Evolutionary conservation across 495 filamentous ascomycete genomes (phyloP).

Genomic region (Monascus purpureus): DNA sequence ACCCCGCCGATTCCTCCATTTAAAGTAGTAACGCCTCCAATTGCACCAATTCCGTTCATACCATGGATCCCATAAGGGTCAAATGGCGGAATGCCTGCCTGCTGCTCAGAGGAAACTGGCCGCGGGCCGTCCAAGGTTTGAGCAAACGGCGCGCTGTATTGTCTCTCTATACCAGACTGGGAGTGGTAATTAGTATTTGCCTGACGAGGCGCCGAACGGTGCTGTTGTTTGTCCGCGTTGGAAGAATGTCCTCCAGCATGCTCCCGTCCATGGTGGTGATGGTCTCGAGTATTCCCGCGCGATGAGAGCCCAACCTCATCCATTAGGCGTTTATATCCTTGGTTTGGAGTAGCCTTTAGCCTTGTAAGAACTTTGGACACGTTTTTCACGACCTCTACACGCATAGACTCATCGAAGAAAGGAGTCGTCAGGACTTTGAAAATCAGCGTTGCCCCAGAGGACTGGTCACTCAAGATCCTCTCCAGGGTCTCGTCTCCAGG

Average conservation of each 20-base stretch:
- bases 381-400: conserved; percentile 75
- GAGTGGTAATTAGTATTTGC: conserved; percentile 25
- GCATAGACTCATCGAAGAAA: conserved; percentile 89
- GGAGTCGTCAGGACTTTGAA: conserved; percentile 97
- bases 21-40: conserved; percentile 3
- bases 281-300: conserved; percentile 34
- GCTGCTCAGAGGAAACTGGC: conserved; percentile 28
- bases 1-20: conserved; percentile 11
- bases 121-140: conserved; percentile 24
- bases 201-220: conserved; percentile 35
- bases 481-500: conserved; percentile 76
- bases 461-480: conserved; percentile 80
- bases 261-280: conserved; percentile 27
- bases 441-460: conserved; percentile 86
- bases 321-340: conserved; percentile 98
- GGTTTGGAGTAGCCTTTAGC: conserved; percentile 82
- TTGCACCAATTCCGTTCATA: conserved; percentile 16
- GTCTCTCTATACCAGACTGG: conserved; percentile 31
- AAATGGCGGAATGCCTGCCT: conserved; percentile 17
- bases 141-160: conserved; percentile 31
- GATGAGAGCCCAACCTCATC: conserved; percentile 84
- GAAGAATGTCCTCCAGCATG: conserved; percentile 23
- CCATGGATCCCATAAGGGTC: conserved; percentile 31
- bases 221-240: conserved; percentile 32
- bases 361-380: conserved; percentile 78